Evolutionary conservation across 148 eudicot genomes (phyloP), one percentile per base, ranked within the genome.

Genomic region (Talinum fruticosum): DNA sequence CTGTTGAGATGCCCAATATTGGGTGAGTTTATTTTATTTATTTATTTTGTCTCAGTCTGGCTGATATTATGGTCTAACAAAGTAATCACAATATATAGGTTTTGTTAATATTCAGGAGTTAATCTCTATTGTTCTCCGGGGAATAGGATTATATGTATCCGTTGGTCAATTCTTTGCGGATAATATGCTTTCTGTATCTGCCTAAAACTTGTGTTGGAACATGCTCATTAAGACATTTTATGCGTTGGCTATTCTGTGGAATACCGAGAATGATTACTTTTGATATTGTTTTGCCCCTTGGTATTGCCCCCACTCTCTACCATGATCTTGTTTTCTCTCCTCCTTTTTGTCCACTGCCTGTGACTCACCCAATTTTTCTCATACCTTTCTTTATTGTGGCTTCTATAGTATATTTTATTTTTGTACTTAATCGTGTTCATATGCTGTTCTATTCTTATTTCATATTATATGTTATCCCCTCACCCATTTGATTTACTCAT

Each of bases 21-120:
- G 89, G 91, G 96, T 95, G 86, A 78, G 82, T 47, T 76, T 80
- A 67, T 51, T 61, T 69, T 16, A 41, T 23, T 74, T 37, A 30
- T 61, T 57, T 66, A 66, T 4, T 57, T 37, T 72, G 32, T 1
- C 61, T 36, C 32, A 4, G 2, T n/a, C n/a, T n/a, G n/a, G n/a
- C n/a, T n/a, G n/a, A n/a, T n/a, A n/a, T n/a, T n/a, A n/a, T n/a
- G n/a, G n/a, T n/a, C n/a, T n/a, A n/a, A n/a, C n/a, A n/a, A n/a
- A n/a, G n/a, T n/a, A n/a, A n/a, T n/a, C n/a, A n/a, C n/a, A n/a
- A n/a, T n/a, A n/a, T n/a, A n/a, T n/a, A n/a, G n/a, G n/a, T n/a
- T 41, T 10, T 41, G 47, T 41, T 3, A 41, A 10, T 41, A 41
- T 14, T 41, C n/a, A n/a, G n/a, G 47, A 41, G 47, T 41, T 41